These are phyloP conservation scores for Talaromyces stipitatus DNA, from an alignment of 495 filamentous ascomycete genomes.

Conservation along the genomic window DNA sequence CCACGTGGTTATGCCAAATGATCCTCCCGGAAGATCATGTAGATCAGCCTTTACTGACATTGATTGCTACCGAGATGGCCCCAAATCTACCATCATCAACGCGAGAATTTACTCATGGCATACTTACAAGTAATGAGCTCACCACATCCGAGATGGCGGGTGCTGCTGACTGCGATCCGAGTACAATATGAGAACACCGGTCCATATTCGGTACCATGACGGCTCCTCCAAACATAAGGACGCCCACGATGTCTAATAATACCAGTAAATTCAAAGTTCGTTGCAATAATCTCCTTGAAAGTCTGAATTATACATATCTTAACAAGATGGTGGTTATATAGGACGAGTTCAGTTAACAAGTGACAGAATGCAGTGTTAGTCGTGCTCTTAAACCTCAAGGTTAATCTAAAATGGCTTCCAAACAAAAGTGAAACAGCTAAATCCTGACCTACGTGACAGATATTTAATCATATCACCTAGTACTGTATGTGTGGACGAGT, in stretches of 20 bases:
- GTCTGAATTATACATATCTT: conserved; percentile 13
- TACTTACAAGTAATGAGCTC: conserved; percentile 13
- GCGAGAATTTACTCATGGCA: conserved; percentile 13
- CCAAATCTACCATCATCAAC: conserved; percentile 6
- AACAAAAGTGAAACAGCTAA: conserved; percentile 11
- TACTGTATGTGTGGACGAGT: conserved; percentile 31
- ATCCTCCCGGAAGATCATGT: not conserved
- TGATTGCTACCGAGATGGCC: conserved; percentile 5
- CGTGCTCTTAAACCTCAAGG: conserved; percentile 11
- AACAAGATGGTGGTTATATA: conserved; percentile 19
- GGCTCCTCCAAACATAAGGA: conserved; percentile 18
- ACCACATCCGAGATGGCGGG: conserved; percentile 15
- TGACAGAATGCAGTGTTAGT: conserved; percentile 2
- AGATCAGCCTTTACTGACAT: conserved; percentile 1
- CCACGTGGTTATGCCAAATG: not conserved
- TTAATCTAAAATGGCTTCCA: conserved; percentile 11
- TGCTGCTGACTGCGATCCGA: conserved; percentile 14
- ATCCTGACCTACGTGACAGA: conserved; percentile 22
- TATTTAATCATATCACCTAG: conserved; percentile 24
- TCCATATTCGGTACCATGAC: conserved; percentile 22
- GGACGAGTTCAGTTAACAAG: conserved; percentile 10
- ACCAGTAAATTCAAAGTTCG: conserved; percentile 17
- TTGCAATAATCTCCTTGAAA: conserved; percentile 15
- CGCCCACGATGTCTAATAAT: conserved; percentile 14
- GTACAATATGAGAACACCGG: conserved; percentile 16